Conservation (phyloP, 1,284 basidiomycete species). For the Apiotrichum siamense region DNA sequence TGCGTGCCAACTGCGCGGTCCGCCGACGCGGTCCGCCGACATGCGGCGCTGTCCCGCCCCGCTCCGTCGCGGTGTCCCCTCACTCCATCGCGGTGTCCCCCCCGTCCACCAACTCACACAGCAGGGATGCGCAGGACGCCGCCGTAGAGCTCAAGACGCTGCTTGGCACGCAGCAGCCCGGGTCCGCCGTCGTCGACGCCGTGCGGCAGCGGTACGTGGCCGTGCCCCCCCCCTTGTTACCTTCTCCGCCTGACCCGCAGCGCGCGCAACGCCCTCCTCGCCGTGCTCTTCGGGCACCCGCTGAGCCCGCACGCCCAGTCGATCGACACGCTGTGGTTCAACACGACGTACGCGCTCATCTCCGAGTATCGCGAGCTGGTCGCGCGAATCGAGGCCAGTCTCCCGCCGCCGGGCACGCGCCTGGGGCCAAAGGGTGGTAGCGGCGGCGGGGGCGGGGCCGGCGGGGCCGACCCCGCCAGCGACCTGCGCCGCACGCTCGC, state of each 20-base stretch:
- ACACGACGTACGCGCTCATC: slow-evolving; percentile 83
- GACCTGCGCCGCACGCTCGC: slow-evolving; percentile 79
- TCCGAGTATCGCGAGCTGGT: slow-evolving; percentile 72
- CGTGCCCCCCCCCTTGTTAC: slow-evolving; percentile 1
- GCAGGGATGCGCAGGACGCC: slow-evolving; percentile 19
- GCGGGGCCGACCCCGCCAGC: slow-evolving; percentile 52
- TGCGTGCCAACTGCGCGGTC: no score
- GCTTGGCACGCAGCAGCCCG: slow-evolving; percentile 65
- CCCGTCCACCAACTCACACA: background rate
- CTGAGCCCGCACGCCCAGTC: slow-evolving; percentile 69
- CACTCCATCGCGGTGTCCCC: background rate
- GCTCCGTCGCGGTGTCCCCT: background rate
- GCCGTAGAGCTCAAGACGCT: slow-evolving; percentile 32
- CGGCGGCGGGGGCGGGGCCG: slow-evolving; percentile 2
- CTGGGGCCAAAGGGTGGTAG: background rate
- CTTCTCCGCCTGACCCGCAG: slow-evolving; percentile 46
- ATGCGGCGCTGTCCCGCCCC: no score
- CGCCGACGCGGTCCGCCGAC: no score
- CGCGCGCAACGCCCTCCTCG: slow-evolving; percentile 67
- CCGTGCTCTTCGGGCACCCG: slow-evolving; percentile 67
- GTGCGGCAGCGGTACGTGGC: slow-evolving; percentile 68
- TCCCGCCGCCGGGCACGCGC: slow-evolving; percentile 19
- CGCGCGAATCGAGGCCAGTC: slow-evolving; percentile 55
- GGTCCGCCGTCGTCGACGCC: slow-evolving; percentile 75
- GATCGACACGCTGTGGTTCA: slow-evolving; percentile 82